A percentile compares a stretch with the other conserved stretches of the same genome.
These are phyloP conservation scores for Scenedesmus sp. DNA, from an alignment of 163 green algal genomes.

Conservation along the genomic window DNA sequence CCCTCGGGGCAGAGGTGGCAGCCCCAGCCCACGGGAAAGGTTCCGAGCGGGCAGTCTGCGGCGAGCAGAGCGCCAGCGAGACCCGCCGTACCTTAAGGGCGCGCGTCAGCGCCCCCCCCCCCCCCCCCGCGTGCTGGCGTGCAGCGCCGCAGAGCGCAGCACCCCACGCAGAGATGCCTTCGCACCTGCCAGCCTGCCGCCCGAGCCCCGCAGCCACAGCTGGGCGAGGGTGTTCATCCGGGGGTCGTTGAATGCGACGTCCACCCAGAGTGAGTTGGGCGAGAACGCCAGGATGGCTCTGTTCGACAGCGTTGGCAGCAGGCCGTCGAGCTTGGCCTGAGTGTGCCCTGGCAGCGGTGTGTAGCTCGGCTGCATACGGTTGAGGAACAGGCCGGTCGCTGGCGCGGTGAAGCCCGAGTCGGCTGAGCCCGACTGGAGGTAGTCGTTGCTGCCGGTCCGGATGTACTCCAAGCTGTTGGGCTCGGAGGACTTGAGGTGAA, in stretches of 20 bases:
- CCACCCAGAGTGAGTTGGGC: background rate
- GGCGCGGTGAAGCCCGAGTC: background rate
- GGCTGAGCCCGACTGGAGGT: background rate
- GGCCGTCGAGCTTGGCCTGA: background rate
- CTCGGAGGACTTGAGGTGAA: background rate
- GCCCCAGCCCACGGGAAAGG: background rate
- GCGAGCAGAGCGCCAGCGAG: background rate
- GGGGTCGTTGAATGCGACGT: background rate
- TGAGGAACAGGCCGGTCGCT: background rate
- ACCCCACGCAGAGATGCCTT: background rate
- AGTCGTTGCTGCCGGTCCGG: background rate
- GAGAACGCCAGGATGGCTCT: background rate
- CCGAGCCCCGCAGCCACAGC: background rate
- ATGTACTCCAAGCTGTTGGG: conserved; percentile 8
- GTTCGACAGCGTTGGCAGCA: background rate
- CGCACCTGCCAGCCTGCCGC: background rate
- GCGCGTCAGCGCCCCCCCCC: no score
- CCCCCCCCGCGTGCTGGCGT: no score
- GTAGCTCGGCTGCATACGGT: background rate
- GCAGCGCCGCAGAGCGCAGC: no score
- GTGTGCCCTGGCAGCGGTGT: background rate
- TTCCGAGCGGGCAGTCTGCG: background rate
- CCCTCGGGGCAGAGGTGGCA: conserved; percentile 5
- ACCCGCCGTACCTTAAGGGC: background rate
- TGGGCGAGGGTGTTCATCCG: background rate